A percentile compares a stretch with the other conserved stretches of the same genome.
These are phyloP conservation scores for Dichotomocladium elegans DNA, from an alignment of 371 early-diverging fungal genomes.

Conservation along the genomic window DNA sequence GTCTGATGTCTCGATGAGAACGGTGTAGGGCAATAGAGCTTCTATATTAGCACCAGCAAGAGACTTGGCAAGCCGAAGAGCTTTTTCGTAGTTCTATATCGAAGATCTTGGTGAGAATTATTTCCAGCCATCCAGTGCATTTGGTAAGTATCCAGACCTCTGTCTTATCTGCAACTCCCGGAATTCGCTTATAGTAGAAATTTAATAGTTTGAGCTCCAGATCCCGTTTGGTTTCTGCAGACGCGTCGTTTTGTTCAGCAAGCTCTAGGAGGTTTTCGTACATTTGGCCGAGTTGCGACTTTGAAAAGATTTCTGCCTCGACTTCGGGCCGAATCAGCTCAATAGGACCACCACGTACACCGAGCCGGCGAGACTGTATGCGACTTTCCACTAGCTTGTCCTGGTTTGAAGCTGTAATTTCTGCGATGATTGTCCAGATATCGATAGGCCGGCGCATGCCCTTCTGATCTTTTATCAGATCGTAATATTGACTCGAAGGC, in stretches of 20 bases:
- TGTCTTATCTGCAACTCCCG: conserved; percentile 18
- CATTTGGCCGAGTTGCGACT: conserved; percentile 52
- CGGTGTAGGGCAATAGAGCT: conserved; percentile 45
- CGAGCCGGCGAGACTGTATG: conserved; percentile 61
- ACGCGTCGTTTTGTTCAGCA: conserved; percentile 10
- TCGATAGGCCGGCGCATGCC: conserved; percentile 45
- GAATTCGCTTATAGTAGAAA: conserved; percentile 24
- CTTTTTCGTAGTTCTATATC: not conserved
- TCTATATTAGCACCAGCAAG: conserved; percentile 22
- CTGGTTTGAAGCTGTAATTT: conserved; percentile 58
- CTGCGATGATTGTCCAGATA: conserved; percentile 53
- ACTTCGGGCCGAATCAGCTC: conserved; percentile 54
- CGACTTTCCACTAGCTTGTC: conserved; percentile 53
- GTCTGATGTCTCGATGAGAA: conserved; percentile 48
- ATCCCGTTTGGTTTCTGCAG: conserved; percentile 4
- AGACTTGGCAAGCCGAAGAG: conserved; percentile 24
- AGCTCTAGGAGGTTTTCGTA: conserved; percentile 36
- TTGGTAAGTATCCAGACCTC: conserved; percentile 8
- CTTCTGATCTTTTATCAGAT: conserved; percentile 36
- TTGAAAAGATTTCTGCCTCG: conserved; percentile 51
- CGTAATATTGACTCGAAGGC: conserved; percentile 47
- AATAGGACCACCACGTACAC: conserved; percentile 68
- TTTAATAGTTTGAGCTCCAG: conserved; percentile 27
- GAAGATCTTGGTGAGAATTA: no score
- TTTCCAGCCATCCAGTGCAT: not conserved